Percentiles rank a stretch among this genome's conserved stretches.
phyloP scores from a whole-genome alignment of 1,284 basidiomycete species.

The Ceratobasidium sp. region DNA sequence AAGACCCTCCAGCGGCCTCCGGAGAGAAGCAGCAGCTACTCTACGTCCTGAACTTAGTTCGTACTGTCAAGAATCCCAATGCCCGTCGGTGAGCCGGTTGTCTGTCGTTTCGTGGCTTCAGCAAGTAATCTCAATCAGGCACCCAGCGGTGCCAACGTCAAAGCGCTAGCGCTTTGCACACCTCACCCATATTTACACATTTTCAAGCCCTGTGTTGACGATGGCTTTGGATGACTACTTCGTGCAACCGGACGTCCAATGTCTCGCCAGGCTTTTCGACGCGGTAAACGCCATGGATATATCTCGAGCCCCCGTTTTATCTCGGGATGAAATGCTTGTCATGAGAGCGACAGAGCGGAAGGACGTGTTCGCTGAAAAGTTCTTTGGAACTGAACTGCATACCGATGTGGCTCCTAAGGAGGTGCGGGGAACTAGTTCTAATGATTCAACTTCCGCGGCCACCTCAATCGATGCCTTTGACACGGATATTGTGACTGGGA shows the following conservation, averaged over 20 bases:
- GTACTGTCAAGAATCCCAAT: conserved; percentile 91
- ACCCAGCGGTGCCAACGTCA: conserved; percentile 53
- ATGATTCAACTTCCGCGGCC: conserved; percentile 11
- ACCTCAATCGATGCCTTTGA: conserved; percentile 25
- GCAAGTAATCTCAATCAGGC: conserved; percentile 35
- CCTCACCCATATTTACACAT: conserved; percentile 96
- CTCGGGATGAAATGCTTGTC: conserved; percentile 83
- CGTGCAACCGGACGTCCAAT: conserved; percentile 82
- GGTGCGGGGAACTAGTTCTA: neutral
- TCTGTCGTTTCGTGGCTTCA: neutral
- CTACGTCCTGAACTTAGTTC: conserved; percentile 94
- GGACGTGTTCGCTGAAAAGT: conserved; percentile 90
- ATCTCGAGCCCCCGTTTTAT: conserved; percentile 76
- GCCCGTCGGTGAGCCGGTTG: conserved; percentile 70
- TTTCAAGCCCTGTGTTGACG: conserved; percentile 95
- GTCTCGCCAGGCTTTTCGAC: conserved; percentile 87
- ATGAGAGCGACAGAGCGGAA: conserved; percentile 89
- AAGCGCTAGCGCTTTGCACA: conserved; percentile 96
- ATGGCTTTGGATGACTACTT: conserved; percentile 98
- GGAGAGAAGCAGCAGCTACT: conserved; percentile 64
- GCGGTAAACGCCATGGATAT: conserved; percentile 92
- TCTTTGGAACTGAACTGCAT: conserved; percentile 40
- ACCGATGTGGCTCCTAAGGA: conserved; percentile 19
- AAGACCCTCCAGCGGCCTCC: conserved; percentile 17
- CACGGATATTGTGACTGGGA: neutral